Percentiles rank a stretch among this genome's conserved stretches.
Evolutionary conservation across 768 basidiomycete genomes (phyloP).

Genomic region (Suillus bovinus): DNA sequence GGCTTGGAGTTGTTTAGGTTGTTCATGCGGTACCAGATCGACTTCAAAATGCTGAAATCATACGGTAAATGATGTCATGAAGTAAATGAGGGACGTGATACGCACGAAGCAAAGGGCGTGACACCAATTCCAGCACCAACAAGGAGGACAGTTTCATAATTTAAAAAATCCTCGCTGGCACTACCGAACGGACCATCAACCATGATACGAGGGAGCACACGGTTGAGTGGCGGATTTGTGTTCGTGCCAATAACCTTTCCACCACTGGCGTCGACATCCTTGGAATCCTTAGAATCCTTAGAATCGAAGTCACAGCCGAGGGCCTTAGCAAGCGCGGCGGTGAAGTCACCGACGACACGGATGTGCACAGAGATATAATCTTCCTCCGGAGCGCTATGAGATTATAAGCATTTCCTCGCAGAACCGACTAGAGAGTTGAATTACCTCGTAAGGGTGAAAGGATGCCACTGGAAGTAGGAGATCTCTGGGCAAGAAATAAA

Average conservation of each 20-base stretch:
- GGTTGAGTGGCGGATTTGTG: constrained; percentile 61
- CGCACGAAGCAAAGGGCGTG: constrained; percentile 94
- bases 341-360: constrained; percentile 91
- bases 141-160: constrained; percentile 85
- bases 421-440: constrained; percentile 10
- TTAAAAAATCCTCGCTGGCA: constrained; percentile 89
- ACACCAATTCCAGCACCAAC: constrained; percentile 97
- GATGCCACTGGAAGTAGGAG: constrained; percentile 96
- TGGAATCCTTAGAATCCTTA: constrained; percentile 49
- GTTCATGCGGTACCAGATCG: constrained; percentile 97
- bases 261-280: constrained; percentile 43
- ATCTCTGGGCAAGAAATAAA: constrained; percentile 90
- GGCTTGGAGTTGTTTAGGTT: constrained; percentile 71
- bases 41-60: constrained; percentile 75
- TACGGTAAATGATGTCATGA: constrained; percentile 7
- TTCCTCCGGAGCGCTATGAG: constrained; percentile 82
- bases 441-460: constrained; percentile 89
- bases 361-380: constrained; percentile 95
- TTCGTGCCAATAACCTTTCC: constrained; percentile 63
- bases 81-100: constrained; percentile 8
- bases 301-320: constrained; percentile 82
- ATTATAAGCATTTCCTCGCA: not conserved
- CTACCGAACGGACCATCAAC: constrained; percentile 95
- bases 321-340: constrained; percentile 72
- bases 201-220: constrained; percentile 88